phyloP scores from a whole-genome alignment of 1,139 yeast species.

The Taphrina flavorubra region DNA sequence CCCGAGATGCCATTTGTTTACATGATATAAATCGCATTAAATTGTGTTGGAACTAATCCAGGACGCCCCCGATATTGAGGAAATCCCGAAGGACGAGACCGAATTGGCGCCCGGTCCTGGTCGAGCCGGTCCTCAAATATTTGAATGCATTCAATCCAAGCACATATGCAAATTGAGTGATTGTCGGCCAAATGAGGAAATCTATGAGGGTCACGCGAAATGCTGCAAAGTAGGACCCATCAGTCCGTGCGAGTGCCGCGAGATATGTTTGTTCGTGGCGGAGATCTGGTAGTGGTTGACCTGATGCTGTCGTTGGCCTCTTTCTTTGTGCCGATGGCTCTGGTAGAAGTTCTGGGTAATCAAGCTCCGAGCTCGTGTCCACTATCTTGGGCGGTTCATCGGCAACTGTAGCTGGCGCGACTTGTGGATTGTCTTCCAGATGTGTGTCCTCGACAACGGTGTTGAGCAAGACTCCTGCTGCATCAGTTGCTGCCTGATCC shows the following conservation, averaged over 20 bases:
- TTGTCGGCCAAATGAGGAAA: conserved; percentile 35
- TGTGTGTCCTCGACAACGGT: conserved; percentile 34
- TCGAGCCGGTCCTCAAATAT: conserved; percentile 32
- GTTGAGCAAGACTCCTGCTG: conserved; percentile 16
- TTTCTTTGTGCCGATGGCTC: conserved; percentile 4
- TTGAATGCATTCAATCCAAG: conserved; percentile 32
- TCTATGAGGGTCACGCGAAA: conserved; percentile 31
- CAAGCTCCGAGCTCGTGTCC: background rate
- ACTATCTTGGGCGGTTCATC: conserved; percentile 23
- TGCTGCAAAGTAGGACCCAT: conserved; percentile 22
- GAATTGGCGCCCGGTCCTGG: conserved; percentile 30
- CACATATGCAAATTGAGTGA: conserved; percentile 27
- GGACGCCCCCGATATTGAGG: conserved; percentile 34
- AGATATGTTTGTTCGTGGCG: conserved; percentile 38
- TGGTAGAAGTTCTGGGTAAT: conserved; percentile 17
- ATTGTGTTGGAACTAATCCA: conserved; percentile 13
- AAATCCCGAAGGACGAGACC: conserved; percentile 30
- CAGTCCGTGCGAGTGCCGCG: conserved; percentile 32
- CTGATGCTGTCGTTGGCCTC: conserved; percentile 22
- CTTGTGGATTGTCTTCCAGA: conserved; percentile 25
- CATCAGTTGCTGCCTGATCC: conserved; percentile 18
- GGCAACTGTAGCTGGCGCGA: conserved; percentile 29
- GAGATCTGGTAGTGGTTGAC: conserved; percentile 34
- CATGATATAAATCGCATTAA: no score
- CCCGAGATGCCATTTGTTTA: no score